Conservation (phyloP, 176 grass and related monocot genomes). For the Avena atlantica region DNA sequence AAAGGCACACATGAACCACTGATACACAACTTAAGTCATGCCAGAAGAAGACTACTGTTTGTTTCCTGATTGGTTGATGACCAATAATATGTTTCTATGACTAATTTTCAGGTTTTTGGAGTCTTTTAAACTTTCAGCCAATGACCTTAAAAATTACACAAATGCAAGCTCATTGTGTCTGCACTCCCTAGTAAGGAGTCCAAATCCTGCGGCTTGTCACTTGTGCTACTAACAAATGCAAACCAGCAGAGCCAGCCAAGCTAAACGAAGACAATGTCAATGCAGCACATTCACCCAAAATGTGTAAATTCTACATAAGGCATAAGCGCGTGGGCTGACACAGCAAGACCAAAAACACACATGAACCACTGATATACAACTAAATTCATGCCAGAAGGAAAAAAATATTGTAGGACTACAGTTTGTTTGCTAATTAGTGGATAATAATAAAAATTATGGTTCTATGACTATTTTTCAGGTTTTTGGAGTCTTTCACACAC, state of each 20-base stretch:
- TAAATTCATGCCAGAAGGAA: not conserved
- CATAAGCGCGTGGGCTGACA: conserved; percentile 35
- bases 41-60: not conserved
- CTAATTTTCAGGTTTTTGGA: not conserved
- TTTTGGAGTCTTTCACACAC: conserved; percentile 25
- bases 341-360: conserved; percentile 20
- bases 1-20: conserved; percentile 1
- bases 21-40: not conserved
- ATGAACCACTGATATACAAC: not conserved
- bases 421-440: not conserved
- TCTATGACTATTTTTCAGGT: not conserved
- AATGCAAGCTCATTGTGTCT: conserved; percentile 21
- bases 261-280: conserved; percentile 49
- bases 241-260: conserved; percentile 40
- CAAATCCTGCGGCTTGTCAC: conserved; percentile 7
- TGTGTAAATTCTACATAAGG: conserved; percentile 9
- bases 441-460: not conserved
- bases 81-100: conserved; percentile 4
- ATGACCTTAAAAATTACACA: not conserved
- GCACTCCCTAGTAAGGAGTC: conserved; percentile 25
- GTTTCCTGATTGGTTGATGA: not conserved
- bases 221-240: conserved; percentile 11
- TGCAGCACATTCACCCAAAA: conserved; percentile 29
- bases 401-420: conserved; percentile 4
- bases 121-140: conserved; percentile 6